These are phyloP conservation scores for Lactarius psammicola DNA, from an alignment of 768 basidiomycete species.

Conservation along the genomic window DNA sequence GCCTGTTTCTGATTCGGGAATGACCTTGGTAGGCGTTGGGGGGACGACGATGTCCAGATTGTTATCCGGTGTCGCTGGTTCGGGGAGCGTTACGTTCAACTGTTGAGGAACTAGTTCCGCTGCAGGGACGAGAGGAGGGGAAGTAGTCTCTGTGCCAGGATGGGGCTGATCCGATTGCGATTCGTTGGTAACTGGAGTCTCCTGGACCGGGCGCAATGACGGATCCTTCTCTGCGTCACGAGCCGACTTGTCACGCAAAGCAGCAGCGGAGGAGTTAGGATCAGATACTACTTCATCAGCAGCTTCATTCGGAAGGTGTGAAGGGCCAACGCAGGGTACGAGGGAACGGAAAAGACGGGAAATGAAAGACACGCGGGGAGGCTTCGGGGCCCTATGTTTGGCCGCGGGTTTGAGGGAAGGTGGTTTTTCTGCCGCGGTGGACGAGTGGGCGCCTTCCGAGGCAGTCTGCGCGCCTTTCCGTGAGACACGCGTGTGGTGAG, in stretches of 20 bases:
- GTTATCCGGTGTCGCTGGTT: conserved; percentile 34
- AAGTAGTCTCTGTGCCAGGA: conserved; percentile 10
- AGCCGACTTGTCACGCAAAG: conserved; percentile 34
- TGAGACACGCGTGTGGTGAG: conserved; percentile 40
- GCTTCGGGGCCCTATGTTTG: conserved; percentile 30
- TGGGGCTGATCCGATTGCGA: conserved; percentile 26
- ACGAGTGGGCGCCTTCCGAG: conserved; percentile 38
- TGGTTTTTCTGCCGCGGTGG: conserved; percentile 32
- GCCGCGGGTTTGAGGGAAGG: conserved; percentile 26
- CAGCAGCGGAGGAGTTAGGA: conserved; percentile 28
- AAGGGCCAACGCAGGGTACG: conserved; percentile 64
- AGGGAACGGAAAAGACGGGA: conserved; percentile 59
- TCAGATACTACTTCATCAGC: conserved; percentile 33
- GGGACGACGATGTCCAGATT: conserved; percentile 42
- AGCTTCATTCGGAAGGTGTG: conserved; percentile 47
- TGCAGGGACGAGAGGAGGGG: conserved; percentile 8
- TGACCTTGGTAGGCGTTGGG: conserved; percentile 50
- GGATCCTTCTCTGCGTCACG: conserved; percentile 31
- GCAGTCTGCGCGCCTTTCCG: conserved; percentile 35
- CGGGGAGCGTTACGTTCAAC: conserved; percentile 31
- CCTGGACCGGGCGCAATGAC: conserved; percentile 27
- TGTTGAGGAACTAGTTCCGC: conserved; percentile 29
- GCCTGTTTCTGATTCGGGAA: conserved; percentile 74
- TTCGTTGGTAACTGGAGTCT: conserved; percentile 29
- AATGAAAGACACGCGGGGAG: conserved; percentile 53